These are phyloP conservation scores for Nelumbo lutea DNA, from an alignment of 164 flowering plant genomes.

Conservation along the genomic window DNA sequence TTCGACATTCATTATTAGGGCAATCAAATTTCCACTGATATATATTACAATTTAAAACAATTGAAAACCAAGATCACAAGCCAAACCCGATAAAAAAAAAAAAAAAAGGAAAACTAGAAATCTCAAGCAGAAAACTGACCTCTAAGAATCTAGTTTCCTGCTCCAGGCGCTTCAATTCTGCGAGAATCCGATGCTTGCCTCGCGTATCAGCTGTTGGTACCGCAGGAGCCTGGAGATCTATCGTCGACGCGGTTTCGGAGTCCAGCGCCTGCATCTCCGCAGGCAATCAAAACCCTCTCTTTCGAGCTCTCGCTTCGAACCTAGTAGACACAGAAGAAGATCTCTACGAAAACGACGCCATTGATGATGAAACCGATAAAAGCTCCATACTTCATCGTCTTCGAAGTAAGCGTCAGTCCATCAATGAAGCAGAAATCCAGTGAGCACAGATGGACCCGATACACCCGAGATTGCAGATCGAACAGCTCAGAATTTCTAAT, in stretches of 20 bases:
- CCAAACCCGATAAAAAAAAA: background rate
- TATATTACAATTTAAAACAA: too few species aligned
- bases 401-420: background rate
- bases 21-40: too few species aligned
- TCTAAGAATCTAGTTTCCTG: constrained; percentile 38
- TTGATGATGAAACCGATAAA: background rate
- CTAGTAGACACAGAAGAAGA: background rate
- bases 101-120: background rate
- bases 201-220: constrained; percentile 23
- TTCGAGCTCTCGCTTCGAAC: background rate
- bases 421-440: background rate
- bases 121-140: constrained; percentile 20
- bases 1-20: background rate
- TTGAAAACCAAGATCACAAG: background rate
- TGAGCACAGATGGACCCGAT: background rate
- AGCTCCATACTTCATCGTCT: background rate
- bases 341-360: background rate
- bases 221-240: constrained; percentile 13
- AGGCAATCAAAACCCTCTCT: background rate
- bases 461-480: background rate
- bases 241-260: constrained; percentile 25
- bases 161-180: constrained; percentile 48
- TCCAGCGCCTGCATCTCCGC: constrained; percentile 15
- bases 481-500: background rate
- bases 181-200: constrained; percentile 51